Base-by-base conservation (phyloP, 1,284 basidiomycete genomes). In the Xerocomus minutiporus region DNA sequence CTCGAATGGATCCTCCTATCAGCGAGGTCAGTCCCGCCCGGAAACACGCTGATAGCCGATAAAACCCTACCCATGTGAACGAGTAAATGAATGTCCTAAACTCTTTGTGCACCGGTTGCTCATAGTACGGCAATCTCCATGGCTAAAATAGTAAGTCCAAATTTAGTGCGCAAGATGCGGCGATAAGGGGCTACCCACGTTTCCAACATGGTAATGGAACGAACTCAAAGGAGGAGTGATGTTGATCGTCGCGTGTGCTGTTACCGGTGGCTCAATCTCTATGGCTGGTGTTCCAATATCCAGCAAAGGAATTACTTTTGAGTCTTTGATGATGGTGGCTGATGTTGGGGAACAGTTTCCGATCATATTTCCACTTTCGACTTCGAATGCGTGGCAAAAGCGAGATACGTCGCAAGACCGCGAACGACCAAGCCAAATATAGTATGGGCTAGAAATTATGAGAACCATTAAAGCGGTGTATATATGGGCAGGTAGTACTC, bases 81-180 rank as follows among this genome's bases (percentile, higher is more conserved):
- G 73, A 78, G 68, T 90, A 89, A 60, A 89, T 85, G 65, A 86
- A 88, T 1, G 85, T 83, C 52, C 88, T 76, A 67, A 92, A 92
- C 61, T 88, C 81, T 63, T 84, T 81, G 71, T 90, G 87, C 26
- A 87, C 78, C 39, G 82, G 79, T 49, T 83, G 79, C 63, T 88
- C 84, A 47, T 88, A 80, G 63, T 89, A 92, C 0, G 90, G 89
- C n/a, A 92, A 73, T 36, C 90, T 74, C 83, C 83, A 86, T 6
- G 78, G 75, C 80, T 82, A 66, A 51, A 64, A 31, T n/a, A 17
- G 28, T 3, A 25, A 1, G 9, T n/a, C 42, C 28, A 43, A 23
- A 26, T 39, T 53, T 15, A 57, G 36, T 35, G 47, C 20, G 3
- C 5, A 4, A 36, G 28, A 49, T 5, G 15, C 46, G 5, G 49